Base-by-base conservation (phyloP, 345 rosid genomes). In the Aegle marmelos region DNA sequence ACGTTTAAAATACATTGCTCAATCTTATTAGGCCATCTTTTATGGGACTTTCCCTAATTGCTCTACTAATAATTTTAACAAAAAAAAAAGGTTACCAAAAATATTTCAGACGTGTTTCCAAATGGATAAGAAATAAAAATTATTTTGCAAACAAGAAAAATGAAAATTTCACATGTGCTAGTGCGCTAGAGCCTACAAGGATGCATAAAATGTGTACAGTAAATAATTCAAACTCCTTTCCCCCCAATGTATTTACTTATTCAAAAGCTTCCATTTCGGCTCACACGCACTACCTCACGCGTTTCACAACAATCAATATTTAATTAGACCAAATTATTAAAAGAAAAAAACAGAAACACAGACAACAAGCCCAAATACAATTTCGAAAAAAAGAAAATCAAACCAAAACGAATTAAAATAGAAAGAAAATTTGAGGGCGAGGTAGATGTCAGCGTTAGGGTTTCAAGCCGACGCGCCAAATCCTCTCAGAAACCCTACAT, bases 391-490 rank as follows among this genome's bases (percentile, higher is more conserved):
- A 63, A 22, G 1, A 9, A 39, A 41, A 57, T 19, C 37, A 50
- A 34, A 6, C 1, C 4, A 31, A 41, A 37, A 25, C 45, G 13
- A 39, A 39, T 62, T 28, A 39, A 30, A 31, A 41, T 37, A 70
- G 63, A 62, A 45, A 41, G 14, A 64, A 61, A 68, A 13, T 17
- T 53, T 16, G 36, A 19, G 19, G 53, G 62, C 14, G 24, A 4
- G 27, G 31, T 57, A 76, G 77, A 74, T 78, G 76, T 48, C 68
- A 21, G 65, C 39, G 65, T 89, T 90, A 89, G 93, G 95, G 95
- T 84, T 90, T 83, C 84, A 85, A 77, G 84, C 83, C 81, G 83
- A 82, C 89, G 87, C 87, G 88, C 89, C 92, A 87, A 85, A 78
- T 86, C 82, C 73, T 77, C 74, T 53, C 68, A n/a, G 24, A 25